Conservation (phyloP, 331 rosid genomes). For the Arachis monticola region DNA sequence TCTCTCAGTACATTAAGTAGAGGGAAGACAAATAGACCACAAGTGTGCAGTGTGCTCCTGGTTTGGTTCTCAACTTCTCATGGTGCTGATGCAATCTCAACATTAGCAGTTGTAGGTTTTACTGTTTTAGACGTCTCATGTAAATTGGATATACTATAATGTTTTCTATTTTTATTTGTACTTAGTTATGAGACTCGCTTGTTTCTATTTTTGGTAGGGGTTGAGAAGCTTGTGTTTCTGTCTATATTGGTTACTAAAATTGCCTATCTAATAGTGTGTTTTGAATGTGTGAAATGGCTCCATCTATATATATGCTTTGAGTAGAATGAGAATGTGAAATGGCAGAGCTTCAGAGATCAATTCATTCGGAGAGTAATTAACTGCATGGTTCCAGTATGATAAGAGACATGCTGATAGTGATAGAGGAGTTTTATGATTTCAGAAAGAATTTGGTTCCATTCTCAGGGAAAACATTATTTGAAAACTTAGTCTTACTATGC, state of each 20-base stretch:
- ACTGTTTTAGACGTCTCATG: conserved; percentile 42
- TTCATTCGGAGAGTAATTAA: conserved; percentile 1
- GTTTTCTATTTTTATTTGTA: conserved; percentile 38
- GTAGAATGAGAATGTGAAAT: too few species aligned
- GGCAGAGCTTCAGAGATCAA: background rate
- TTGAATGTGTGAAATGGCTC: conserved; percentile 31
- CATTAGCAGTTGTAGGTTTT: conserved; percentile 32
- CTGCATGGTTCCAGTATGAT: background rate
- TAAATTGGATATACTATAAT: conserved; percentile 53
- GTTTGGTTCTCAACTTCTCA: conserved; percentile 23
- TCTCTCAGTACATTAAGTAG: conserved; percentile 90
- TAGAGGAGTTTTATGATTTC: background rate
- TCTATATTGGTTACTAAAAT: conserved; percentile 31
- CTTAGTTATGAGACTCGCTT: conserved; percentile 26
- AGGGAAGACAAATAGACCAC: conserved; percentile 37
- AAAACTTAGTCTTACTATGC: too few species aligned
- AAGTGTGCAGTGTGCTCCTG: conserved; percentile 32
- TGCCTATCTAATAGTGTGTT: conserved; percentile 39
- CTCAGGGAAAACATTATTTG: too few species aligned
- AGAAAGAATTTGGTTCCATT: background rate
- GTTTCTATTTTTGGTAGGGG: background rate
- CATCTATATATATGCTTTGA: background rate
- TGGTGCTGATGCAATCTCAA: conserved; percentile 34
- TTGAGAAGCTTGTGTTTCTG: conserved; percentile 39
- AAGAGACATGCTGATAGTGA: background rate